Evolutionary conservation across 208 protist genomes (phyloP).

Genomic region (Novymonas esmeraldas): DNA sequence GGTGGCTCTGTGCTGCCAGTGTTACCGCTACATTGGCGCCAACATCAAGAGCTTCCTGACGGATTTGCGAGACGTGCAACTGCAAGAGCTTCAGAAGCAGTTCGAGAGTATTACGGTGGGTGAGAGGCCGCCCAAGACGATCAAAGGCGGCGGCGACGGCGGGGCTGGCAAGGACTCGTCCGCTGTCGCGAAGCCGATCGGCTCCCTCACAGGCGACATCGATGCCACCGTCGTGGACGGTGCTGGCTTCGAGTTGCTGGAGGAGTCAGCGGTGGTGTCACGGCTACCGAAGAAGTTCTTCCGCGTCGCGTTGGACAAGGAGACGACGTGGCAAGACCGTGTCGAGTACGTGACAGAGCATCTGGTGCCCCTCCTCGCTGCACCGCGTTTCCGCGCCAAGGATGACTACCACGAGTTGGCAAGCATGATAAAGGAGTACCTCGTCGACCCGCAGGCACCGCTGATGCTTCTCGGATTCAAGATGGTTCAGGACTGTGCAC

Average conservation of each 20-base stretch:
- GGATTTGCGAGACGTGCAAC: slow-evolving; percentile 83
- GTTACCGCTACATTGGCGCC: slow-evolving; percentile 82
- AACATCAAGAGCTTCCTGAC: slow-evolving; percentile 73
- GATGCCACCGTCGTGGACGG: slow-evolving; percentile 42
- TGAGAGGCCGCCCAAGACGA: slow-evolving; percentile 31
- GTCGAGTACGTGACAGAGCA: slow-evolving; percentile 66
- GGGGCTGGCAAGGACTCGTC: not conserved
- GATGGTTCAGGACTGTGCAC: slow-evolving; percentile 82
- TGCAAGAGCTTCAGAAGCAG: slow-evolving; percentile 82
- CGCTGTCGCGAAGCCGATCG: slow-evolving; percentile 21
- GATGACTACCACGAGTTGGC: slow-evolving; percentile 90
- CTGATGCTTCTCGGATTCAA: slow-evolving; percentile 86
- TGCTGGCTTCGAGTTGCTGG: slow-evolving; percentile 50
- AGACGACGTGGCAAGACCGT: slow-evolving; percentile 74
- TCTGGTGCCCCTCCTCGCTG: slow-evolving; percentile 64
- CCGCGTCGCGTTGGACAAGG: slow-evolving; percentile 67
- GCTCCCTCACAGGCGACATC: slow-evolving; percentile 19
- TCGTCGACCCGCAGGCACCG: slow-evolving; percentile 84
- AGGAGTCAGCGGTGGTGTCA: slow-evolving; percentile 63
- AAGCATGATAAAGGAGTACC: slow-evolving; percentile 66
- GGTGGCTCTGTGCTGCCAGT: slow-evolving; percentile 70
- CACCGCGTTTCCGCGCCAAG: slow-evolving; percentile 61
- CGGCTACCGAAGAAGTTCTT: slow-evolving; percentile 84
- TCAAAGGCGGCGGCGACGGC: slow-evolving; percentile 20
- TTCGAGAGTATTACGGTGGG: slow-evolving; percentile 56